A percentile compares a stretch with the other conserved stretches of the same genome.
These are phyloP conservation scores for Rhizopus arrhizus DNA, from an alignment of 371 early-diverging fungal genomes.

Conservation along the genomic window DNA sequence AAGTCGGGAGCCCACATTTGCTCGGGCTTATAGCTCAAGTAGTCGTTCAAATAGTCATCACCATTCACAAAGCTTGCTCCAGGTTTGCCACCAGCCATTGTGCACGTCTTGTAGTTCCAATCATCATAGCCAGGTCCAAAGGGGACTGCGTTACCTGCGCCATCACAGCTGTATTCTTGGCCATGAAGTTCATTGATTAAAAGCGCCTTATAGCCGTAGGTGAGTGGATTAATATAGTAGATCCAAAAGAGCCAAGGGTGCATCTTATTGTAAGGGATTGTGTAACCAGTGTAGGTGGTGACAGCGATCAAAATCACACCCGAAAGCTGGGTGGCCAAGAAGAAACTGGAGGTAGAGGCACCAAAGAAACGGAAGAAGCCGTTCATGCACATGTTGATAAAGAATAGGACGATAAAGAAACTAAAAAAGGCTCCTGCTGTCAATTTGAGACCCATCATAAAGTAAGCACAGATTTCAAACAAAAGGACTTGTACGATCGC, in stretches of 20 bases:
- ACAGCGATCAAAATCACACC: slow-evolving; percentile 58
- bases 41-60: slow-evolving; percentile 50
- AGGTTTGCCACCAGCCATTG: slow-evolving; percentile 52
- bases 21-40: slow-evolving; percentile 39
- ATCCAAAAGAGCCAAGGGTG: slow-evolving; percentile 74
- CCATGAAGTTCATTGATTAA: slow-evolving; percentile 67
- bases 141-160: slow-evolving; percentile 46
- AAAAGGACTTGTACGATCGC: slow-evolving; percentile 45
- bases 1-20: slow-evolving; percentile 63
- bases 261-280: slow-evolving; percentile 63
- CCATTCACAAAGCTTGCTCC: slow-evolving; percentile 51
- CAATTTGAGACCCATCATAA: slow-evolving; percentile 57
- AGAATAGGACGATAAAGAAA: slow-evolving; percentile 52
- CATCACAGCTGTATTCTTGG: slow-evolving; percentile 39
- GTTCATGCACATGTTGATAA: slow-evolving; percentile 59
- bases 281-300: slow-evolving; percentile 69
- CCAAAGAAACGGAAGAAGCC: slow-evolving; percentile 67
- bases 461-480: slow-evolving; percentile 52
- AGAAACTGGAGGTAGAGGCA: slow-evolving; percentile 58
- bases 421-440: slow-evolving; percentile 62
- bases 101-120: slow-evolving; percentile 57
- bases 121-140: slow-evolving; percentile 49
- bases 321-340: slow-evolving; percentile 58
- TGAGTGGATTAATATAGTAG: slow-evolving; percentile 69
- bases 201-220: slow-evolving; percentile 67